A percentile compares a stretch with the other conserved stretches of the same genome.
Conservation (phyloP, 257 asterid genomes). For the Nicotiana otophora region DNA sequence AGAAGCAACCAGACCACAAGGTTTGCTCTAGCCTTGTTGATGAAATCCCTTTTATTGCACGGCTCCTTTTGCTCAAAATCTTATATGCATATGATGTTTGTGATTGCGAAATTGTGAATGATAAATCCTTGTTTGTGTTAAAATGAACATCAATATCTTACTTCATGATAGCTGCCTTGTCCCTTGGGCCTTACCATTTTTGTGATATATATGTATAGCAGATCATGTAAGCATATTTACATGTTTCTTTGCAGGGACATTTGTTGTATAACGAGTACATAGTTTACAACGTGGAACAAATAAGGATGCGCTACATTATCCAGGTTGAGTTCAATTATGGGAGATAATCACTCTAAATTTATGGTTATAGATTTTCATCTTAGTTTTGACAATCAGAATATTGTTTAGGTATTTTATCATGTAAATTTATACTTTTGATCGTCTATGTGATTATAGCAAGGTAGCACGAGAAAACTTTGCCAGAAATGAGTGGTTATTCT, state of each 20-base stretch:
- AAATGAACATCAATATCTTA: not conserved
- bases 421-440: not conserved
- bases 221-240: not conserved
- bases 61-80: not conserved
- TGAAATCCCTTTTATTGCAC: not conserved
- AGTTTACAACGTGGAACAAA: constrained; percentile 87
- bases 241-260: constrained; percentile 42
- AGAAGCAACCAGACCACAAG: constrained; percentile 43
- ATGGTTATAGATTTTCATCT: not conserved
- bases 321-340: constrained; percentile 74
- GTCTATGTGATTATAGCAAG: not conserved
- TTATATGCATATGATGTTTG: not conserved
- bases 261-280: constrained; percentile 82
- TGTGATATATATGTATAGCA: no score
- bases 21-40: constrained; percentile 16
- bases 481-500: no score
- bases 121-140: not conserved
- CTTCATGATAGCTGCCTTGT: not conserved
- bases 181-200: not conserved
- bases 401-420: not conserved
- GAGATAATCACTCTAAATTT: constrained; percentile 2
- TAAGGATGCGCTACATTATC: constrained; percentile 73
- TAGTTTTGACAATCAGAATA: not conserved
- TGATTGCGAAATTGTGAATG: not conserved
- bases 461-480: no score